Base-by-base conservation (phyloP, 2,329 filamentous ascomycete genomes). In the Ustulina deusta region DNA sequence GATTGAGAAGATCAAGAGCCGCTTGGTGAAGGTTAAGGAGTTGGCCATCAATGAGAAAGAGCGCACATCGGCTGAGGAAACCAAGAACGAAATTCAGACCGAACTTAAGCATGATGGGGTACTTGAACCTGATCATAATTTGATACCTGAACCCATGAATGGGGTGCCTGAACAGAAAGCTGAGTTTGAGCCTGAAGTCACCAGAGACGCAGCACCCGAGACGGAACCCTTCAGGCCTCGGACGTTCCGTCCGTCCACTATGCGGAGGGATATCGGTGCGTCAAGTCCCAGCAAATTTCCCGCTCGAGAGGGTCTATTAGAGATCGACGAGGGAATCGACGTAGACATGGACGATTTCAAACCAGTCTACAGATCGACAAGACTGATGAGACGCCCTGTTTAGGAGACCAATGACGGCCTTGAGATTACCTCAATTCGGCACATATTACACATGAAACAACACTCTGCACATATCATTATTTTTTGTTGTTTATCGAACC, bases 1-100 rank as follows among this genome's bases (percentile, higher is more conserved):
- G 78, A 86, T 97, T 44, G 83, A 84, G 29, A 90, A 89, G 54
- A 91, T 94, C 61, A 87, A 89, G 75, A 83, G 85, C 65, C 87
- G 89, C 17, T 86, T 97, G 49, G 80, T 81, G 9, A 85, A 90
- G 63, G 89, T 93, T 0, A 83, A 89, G 58, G 85, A 87, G 36
- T 81, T 88, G 61, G 89, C 90, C 17, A 83, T 83, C 48, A 84
- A 84, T 59, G 89, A 92, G 78, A 84, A 88, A 69, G 84, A 86
- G 59, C 85, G 87, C 27, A 77, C 89, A 22, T 76, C 83, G 63
- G 82, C 82, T 15, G 86, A 91, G 68, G 84, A 87, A 64, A 81
- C 84, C 0, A 56, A 61, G 34, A 54, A 54, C 17, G 63, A 60
- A 22, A 49, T 3, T 3, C 10, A 40, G 13, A 40, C 6, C 13